phyloP scores from a whole-genome alignment of 768 basidiomycete species.

The Rhizopogon vulgaris region DNA sequence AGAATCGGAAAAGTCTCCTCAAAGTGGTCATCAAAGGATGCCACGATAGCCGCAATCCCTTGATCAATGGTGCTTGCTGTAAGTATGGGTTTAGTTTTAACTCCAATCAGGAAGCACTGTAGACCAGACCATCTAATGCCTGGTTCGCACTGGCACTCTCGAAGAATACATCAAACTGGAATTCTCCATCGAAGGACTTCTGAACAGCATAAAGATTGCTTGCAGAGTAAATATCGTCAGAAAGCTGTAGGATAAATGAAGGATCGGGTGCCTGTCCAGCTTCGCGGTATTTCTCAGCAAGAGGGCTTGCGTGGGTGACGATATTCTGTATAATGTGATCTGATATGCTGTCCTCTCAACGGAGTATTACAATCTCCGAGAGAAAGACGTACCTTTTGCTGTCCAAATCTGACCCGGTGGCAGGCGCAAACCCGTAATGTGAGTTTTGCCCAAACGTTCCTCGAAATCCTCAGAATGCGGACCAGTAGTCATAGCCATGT shows the following conservation, averaged over 20 bases:
- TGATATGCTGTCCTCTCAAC: conserved; percentile 19
- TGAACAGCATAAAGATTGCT: conserved; percentile 87
- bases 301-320: conserved; percentile 46
- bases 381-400: conserved; percentile 58
- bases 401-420: conserved; percentile 70
- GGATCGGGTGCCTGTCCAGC: conserved; percentile 61
- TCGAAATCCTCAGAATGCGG: conserved; percentile 51
- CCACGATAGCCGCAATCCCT: conserved; percentile 61
- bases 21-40: conserved; percentile 64
- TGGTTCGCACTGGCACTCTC: conserved; percentile 68
- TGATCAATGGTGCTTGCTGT: conserved; percentile 60
- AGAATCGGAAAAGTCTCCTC: conserved; percentile 63
- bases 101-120: not conserved
- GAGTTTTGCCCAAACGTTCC: conserved; percentile 62
- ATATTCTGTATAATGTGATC: conserved; percentile 62
- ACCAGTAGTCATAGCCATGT: conserved; percentile 49
- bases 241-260: conserved; percentile 68
- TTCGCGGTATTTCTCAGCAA: conserved; percentile 47
- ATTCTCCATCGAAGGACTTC: conserved; percentile 76
- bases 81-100: not conserved
- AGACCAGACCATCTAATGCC: conserved; percentile 53
- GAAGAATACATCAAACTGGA: conserved; percentile 87
- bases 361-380: not conserved
- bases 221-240: conserved; percentile 63
- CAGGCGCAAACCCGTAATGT: conserved; percentile 58